Base-by-base conservation (phyloP, 2,329 filamentous ascomycete species). In the Hyphodiscus sp. region DNA sequence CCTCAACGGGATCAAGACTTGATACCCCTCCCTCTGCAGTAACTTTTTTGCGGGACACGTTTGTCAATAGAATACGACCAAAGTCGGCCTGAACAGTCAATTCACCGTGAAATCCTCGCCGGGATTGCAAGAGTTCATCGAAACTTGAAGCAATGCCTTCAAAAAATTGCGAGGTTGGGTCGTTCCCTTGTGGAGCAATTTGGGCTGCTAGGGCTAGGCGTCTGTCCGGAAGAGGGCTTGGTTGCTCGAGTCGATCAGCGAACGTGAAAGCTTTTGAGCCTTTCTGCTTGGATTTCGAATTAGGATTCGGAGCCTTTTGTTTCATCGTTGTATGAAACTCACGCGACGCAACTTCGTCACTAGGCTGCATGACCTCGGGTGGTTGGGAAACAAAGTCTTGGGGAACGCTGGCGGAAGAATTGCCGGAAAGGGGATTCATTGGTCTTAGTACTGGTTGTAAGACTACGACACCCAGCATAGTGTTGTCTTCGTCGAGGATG, bases 301-400 rank as follows among this genome's bases (percentile, higher is more conserved):
- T 50, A 5, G 45, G 42, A 19, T 53, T 61, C 18, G 51, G 45
- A 20, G 53, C 58, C 20, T 58, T 57, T 45, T 64, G 65, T 7
- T 58, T 61, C 63, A 66, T 67, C 3, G 61, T 66, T 11, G 41
- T 45, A 15, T 62, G 56, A 47, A 56, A 67, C 1, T n/a, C 30
- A 53, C 61, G 55, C 9, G 57, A 59, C 4, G 42, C 42, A 5
- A 29, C 15, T 44, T 66, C 64, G 20, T 53, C 44, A 15, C 30
- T 49, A 20, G 16, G 7, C 44, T 64, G 59, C 16, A 47, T 44
- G 5, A 45, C 47, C 16, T 49, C 41, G 19, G 11, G 33, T 10
- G 5, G 33, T 38, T 13, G 33, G 2, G 13, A 4, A n/a, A 13
- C 7, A 33, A 8, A 33, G 29, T 13, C 29, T 33, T 7, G 7